phyloP scores from a whole-genome alignment of 1,284 basidiomycete genomes.

The Microbotryomycetes sp. region DNA sequence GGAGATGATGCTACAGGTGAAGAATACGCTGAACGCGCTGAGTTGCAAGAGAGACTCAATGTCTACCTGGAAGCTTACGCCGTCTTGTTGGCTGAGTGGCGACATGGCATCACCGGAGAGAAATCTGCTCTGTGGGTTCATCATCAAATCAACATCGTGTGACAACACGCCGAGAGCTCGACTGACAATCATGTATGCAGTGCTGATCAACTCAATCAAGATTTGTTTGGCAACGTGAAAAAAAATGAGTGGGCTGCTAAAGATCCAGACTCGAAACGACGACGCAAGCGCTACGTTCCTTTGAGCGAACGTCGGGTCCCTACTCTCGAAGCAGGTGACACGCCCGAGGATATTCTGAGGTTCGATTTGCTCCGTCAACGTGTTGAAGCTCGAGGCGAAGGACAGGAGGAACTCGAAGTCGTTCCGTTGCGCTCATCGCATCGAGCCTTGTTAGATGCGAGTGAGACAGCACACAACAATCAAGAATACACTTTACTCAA shows the following conservation, averaged over 20 bases:
- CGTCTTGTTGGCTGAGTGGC: conserved; percentile 27
- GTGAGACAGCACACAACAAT: conserved; percentile 12
- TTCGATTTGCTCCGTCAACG: conserved; percentile 28
- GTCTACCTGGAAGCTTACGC: conserved; percentile 21
- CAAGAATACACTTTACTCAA: conserved; percentile 10
- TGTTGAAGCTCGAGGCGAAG: conserved; percentile 22
- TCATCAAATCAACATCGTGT: too few species aligned
- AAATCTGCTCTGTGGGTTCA: conserved; percentile 8
- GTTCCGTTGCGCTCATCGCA: conserved; percentile 1
- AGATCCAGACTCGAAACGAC: conserved; percentile 2
- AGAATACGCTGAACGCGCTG: conserved; percentile 34
- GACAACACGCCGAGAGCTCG: too few species aligned
- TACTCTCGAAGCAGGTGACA: conserved; percentile 20
- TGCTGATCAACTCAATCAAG: conserved; percentile 12
- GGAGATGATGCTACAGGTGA: conserved; percentile 32
- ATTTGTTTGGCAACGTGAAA: not conserved
- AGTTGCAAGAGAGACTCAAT: conserved; percentile 30
- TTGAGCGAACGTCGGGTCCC: conserved; percentile 17
- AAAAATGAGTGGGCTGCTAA: conserved; percentile 2
- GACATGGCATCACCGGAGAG: conserved; percentile 13
- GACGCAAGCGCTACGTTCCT: not conserved
- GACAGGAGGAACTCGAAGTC: conserved; percentile 8
- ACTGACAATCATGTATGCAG: not conserved
- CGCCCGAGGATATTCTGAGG: conserved; percentile 20
- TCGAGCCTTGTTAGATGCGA: not conserved